Evolutionary conservation across 2,329 filamentous ascomycete species (phyloP).

Genomic region (Paraphoma sp.): DNA sequence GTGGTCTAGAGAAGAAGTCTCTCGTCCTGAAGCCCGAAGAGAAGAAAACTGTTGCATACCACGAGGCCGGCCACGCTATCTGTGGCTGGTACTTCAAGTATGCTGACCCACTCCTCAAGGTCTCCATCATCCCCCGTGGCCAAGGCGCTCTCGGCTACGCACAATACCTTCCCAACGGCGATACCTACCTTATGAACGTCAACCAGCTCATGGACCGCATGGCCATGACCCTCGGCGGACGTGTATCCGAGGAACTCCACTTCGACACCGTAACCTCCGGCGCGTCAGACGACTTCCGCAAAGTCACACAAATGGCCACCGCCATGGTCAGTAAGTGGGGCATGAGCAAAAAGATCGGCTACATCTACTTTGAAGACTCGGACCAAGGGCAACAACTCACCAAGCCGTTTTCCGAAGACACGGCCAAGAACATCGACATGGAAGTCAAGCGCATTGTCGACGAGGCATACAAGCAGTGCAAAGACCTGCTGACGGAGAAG

Average conservation of each 20-base stretch:
- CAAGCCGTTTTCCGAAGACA: conserved; percentile 96
- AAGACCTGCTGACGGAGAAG: conserved; percentile 80
- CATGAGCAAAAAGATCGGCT: conserved; percentile 94
- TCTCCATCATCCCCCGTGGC: conserved; percentile 96
- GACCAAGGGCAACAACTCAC: conserved; percentile 81
- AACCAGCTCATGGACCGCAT: conserved; percentile 98
- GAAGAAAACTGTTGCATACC: conserved; percentile 95
- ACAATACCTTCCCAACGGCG: conserved; percentile 90
- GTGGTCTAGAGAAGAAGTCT: conserved; percentile 96
- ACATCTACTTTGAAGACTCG: conserved; percentile 83
- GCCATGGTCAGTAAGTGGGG: conserved; percentile 99
- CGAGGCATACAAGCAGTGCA: conserved; percentile 90
- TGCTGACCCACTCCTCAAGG: conserved; percentile 96
- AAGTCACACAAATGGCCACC: conserved; percentile 94
- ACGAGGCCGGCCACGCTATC: conserved; percentile 97
- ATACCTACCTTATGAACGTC: conserved; percentile 94
- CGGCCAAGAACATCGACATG: conserved; percentile 86
- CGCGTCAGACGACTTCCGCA: conserved; percentile 96
- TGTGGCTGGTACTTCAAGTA: conserved; percentile 98
- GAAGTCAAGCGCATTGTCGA: conserved; percentile 93
- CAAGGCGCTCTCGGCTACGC: conserved; percentile 94
- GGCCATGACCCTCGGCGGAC: conserved; percentile 98
- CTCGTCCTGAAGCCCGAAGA: conserved; percentile 91
- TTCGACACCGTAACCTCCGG: conserved; percentile 96
- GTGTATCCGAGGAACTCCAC: conserved; percentile 94